These are phyloP conservation scores for Paraphoma chrysanthemicola DNA, from an alignment of 2,329 filamentous ascomycete species.

Conservation along the genomic window DNA sequence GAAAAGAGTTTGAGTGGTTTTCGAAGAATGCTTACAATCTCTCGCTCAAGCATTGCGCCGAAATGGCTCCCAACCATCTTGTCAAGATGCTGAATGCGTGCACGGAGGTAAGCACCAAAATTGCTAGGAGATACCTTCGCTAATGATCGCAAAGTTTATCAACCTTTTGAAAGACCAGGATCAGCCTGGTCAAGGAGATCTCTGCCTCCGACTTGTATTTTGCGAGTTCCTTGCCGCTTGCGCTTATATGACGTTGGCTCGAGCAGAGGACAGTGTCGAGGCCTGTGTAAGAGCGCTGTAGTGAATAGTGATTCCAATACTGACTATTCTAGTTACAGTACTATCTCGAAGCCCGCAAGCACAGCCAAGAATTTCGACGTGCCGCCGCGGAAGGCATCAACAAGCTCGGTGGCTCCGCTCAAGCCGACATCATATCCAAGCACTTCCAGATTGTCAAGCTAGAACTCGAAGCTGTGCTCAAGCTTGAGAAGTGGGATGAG, in stretches of 20 bases:
- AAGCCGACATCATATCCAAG: slow-evolving; percentile 66
- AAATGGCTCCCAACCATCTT: slow-evolving; percentile 63
- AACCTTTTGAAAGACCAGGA: slow-evolving; percentile 41
- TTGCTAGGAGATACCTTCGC: neutral
- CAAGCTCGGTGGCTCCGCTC: slow-evolving; percentile 53
- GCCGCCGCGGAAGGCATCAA: slow-evolving; percentile 48
- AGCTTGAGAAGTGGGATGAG: slow-evolving; percentile 71
- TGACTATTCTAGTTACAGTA: slow-evolving; percentile 61
- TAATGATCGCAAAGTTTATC: slow-evolving; percentile 47
- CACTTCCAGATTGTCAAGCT: slow-evolving; percentile 73
- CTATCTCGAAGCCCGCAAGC: slow-evolving; percentile 67
- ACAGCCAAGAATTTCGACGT: slow-evolving; percentile 66
- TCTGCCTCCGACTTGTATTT: slow-evolving; percentile 67
- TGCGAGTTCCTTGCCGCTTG: slow-evolving; percentile 71
- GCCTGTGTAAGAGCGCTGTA: slow-evolving; percentile 43
- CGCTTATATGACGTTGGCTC: slow-evolving; percentile 56
- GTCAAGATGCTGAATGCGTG: slow-evolving; percentile 62
- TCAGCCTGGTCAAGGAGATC: slow-evolving; percentile 50
- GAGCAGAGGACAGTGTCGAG: slow-evolving; percentile 51
- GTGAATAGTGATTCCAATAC: slow-evolving; percentile 12
- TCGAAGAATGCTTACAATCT: slow-evolving; percentile 82
- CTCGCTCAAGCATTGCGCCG: slow-evolving; percentile 67
- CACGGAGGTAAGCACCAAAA: slow-evolving; percentile 42
- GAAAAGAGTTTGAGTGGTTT: slow-evolving; percentile 81
- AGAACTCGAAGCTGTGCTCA: slow-evolving; percentile 78